phyloP scores from a whole-genome alignment of 306 rosid species.

The Rubus idaeus region DNA sequence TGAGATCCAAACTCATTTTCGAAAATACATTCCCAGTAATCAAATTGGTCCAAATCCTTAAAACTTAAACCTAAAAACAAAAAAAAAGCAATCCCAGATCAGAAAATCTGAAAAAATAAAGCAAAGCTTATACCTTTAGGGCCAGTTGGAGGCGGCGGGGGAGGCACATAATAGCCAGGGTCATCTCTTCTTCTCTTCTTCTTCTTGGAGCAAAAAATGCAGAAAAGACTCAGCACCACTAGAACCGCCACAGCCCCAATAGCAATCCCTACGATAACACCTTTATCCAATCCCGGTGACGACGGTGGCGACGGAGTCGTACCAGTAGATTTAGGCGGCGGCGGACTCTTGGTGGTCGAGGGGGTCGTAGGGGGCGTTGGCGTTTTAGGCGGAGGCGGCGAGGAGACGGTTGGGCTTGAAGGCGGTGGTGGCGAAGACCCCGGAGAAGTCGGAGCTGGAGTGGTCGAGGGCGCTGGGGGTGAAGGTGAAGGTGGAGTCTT shows the following conservation, averaged over 20 bases:
- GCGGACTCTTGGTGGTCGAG: slow-evolving; percentile 18
- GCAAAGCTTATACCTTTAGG: slow-evolving; percentile 60
- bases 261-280: slow-evolving; percentile 67
- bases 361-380: slow-evolving; percentile 34
- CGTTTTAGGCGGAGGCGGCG: slow-evolving; percentile 31
- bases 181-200: slow-evolving; percentile 66
- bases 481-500: slow-evolving; percentile 32
- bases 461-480: slow-evolving; percentile 3
- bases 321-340: slow-evolving; percentile 35
- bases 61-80: neutral
- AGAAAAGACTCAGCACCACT: slow-evolving; percentile 49
- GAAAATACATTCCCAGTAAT: neutral
- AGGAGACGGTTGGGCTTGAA: neutral
- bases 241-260: slow-evolving; percentile 64
- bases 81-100: slow-evolving; percentile 2
- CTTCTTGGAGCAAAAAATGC: slow-evolving; percentile 64
- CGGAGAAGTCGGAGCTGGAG: slow-evolving; percentile 34
- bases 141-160: slow-evolving; percentile 42
- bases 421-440: slow-evolving; percentile 29
- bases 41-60: neutral
- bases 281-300: slow-evolving; percentile 42
- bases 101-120: neutral
- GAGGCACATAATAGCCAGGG: slow-evolving; percentile 53
- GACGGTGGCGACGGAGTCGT: slow-evolving; percentile 37
- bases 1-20: too few relatives aligned